Percentiles rank a stretch among this genome's conserved stretches.
phyloP scores from a whole-genome alignment of 768 basidiomycete genomes.

The Boletus coccyginus region DNA sequence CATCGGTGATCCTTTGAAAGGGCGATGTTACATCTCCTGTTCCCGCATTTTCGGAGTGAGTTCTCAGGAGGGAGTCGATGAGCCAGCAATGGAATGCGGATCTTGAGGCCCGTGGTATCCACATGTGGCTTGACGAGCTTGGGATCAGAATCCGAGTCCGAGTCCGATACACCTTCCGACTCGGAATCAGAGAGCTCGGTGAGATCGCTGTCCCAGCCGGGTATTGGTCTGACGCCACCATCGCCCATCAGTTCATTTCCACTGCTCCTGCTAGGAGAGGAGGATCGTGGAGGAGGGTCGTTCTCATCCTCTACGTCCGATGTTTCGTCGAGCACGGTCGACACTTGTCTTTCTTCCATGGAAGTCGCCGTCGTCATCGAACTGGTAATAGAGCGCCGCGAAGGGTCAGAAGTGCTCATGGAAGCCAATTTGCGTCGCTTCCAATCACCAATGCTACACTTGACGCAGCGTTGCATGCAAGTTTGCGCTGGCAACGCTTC shows the following conservation, averaged over 20 bases:
- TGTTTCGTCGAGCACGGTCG: not conserved
- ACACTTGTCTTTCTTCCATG: not conserved
- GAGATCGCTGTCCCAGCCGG: conserved; percentile 27
- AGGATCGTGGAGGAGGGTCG: not conserved
- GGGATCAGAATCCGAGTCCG: not conserved
- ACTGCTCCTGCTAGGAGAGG: conserved; percentile 2
- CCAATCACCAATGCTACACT: conserved; percentile 21
- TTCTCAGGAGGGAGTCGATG: conserved; percentile 9
- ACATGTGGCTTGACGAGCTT: not conserved
- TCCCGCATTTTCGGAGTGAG: conserved; percentile 30
- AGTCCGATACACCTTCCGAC: not conserved
- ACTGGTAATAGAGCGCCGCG: not conserved
- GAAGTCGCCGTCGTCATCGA: not conserved
- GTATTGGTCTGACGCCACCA: not conserved
- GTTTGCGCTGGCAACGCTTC: conserved; percentile 5
- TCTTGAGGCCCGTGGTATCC: conserved; percentile 5
- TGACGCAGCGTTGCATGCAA: conserved; percentile 16
- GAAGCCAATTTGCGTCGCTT: conserved; percentile 6
- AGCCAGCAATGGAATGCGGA: conserved; percentile 25
- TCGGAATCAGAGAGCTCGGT: conserved; percentile 17
- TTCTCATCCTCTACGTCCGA: conserved; percentile 1
- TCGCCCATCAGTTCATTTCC: not conserved
- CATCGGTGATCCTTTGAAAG: conserved; percentile 35
- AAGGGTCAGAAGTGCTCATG: not conserved
- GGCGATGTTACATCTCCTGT: conserved; percentile 33